Percentiles rank a stretch among this genome's conserved stretches.
Conservation (phyloP, 176 grass and related monocot species). For the Hyparrhenia diplandra region DNA sequence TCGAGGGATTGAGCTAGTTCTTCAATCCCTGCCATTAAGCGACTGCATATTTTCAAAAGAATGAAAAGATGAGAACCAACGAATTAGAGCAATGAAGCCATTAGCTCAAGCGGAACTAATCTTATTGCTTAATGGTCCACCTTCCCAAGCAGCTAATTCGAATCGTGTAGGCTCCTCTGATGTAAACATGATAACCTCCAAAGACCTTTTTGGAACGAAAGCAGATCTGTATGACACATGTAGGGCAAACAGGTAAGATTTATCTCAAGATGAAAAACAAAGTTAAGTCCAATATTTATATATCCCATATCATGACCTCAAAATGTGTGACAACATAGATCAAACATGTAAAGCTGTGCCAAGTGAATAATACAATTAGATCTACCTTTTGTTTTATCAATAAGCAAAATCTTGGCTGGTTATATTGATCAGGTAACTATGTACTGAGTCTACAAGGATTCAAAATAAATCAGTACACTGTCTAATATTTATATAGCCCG, state of each 20-base stretch:
- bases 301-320: not conserved
- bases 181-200: conserved; percentile 99
- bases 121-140: conserved; percentile 26
- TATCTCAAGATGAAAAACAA: conserved; percentile 1
- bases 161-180: conserved; percentile 96
- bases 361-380: not conserved
- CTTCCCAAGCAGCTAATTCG: conserved; percentile 96
- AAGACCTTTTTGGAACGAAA: conserved; percentile 77
- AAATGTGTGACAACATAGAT: not conserved
- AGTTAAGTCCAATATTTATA: conserved; percentile 1
- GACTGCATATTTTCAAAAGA: conserved; percentile 60
- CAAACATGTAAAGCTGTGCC: conserved; percentile 8
- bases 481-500: not conserved
- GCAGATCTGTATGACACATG: conserved; percentile 41
- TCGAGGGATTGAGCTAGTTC: conserved; percentile 63
- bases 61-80: not conserved
- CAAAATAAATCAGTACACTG: not conserved
- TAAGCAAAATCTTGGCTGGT: not conserved
- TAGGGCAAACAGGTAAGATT: conserved; percentile 20
- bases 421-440: not conserved
- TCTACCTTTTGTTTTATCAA: not conserved
- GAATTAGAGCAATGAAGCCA: not conserved
- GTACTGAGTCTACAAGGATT: not conserved
- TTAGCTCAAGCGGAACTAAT: not conserved
- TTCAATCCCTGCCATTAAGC: conserved; percentile 71